Evolutionary conservation across 2,329 filamentous ascomycete species (phyloP).

Genomic region (Alternaria sp.): DNA sequence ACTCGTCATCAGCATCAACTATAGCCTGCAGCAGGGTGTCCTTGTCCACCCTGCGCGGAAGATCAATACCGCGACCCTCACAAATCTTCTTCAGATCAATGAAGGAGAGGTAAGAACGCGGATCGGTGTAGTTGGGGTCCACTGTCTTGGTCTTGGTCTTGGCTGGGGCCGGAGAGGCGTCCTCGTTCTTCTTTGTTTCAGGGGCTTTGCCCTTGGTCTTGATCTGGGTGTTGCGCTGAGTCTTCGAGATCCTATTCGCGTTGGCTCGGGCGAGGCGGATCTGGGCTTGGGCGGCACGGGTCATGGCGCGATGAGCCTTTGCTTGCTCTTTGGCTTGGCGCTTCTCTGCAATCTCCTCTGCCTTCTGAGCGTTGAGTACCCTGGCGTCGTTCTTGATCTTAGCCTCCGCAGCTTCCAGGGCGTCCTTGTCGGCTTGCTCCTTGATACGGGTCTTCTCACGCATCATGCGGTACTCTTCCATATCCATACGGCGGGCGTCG

Average conservation of each 20-base stretch:
- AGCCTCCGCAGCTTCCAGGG: slow-evolving; percentile 14
- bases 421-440: slow-evolving; percentile 27
- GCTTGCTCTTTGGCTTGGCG: slow-evolving; percentile 18
- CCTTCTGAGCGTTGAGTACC: slow-evolving; percentile 28
- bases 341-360: slow-evolving; percentile 27
- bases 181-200: slow-evolving; percentile 6
- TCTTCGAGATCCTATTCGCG: slow-evolving; percentile 23
- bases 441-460: slow-evolving; percentile 27
- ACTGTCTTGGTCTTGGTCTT: slow-evolving; percentile 14
- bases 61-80: slow-evolving; percentile 20
- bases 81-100: slow-evolving; percentile 32
- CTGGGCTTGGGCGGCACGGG: slow-evolving; percentile 29
- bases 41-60: slow-evolving; percentile 15
- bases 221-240: slow-evolving; percentile 23
- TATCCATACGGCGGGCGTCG: slow-evolving; percentile 43
- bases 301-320: slow-evolving; percentile 28
- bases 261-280: slow-evolving; percentile 20
- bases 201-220: slow-evolving; percentile 15
- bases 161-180: background rate
- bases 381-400: slow-evolving; percentile 27
- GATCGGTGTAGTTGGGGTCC: slow-evolving; percentile 25
- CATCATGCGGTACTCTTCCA: slow-evolving; percentile 24
- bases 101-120: slow-evolving; percentile 29
- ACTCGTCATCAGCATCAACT: slow-evolving; percentile 29
- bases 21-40: slow-evolving; percentile 29